Evolutionary conservation across 306 rosid genomes (phyloP), one percentile per base, ranked within the genome.

Genomic region (Phaseolus lunatus): DNA sequence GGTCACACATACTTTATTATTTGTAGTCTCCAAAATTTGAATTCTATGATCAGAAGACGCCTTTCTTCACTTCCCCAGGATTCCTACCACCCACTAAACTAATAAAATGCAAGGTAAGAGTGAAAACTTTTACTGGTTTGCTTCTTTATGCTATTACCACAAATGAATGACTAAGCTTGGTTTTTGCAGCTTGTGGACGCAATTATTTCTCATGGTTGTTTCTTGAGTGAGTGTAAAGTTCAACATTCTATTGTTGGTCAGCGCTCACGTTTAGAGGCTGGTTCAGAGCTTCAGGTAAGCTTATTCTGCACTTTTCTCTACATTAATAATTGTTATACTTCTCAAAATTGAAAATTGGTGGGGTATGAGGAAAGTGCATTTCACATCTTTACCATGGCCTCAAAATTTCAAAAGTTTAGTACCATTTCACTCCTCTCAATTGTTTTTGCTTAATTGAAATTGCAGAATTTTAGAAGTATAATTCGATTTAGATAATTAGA

Each of bases 11-110:
- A 1, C 24, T 49, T 56, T 73, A 0, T 63, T 78, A 61, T 44
- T 3, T 80, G 80, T 87, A 93, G 98, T 78, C 85, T 50, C 96
- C 96, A 5, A 88, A 87, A 75, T 93, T 93, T 86, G 89, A 90
- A 31, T 86, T 93, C 83, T 82, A 88, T 82, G 91, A 93, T 76
- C 91, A 92, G 37, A 78, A 88, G 83, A 91, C 91, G 7, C 98
- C 98, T 59, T 93, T 93, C 86, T 89, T 75, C 86, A 93, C 98
- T 24, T 91, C 93, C 66, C 97, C 96, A 39, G 84, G 97, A 86
- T 89, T 86, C 86, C 87, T 90, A 49, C 98, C 98, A 3, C 97
- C 98, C 22, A 87, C 96, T 26, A 91, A 86, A 93, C 89, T 86
- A 71, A 89, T 86, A 74, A 86, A 89, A 82, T 81, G 93, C 97